These are phyloP conservation scores for Carex cristatella DNA, from an alignment of 176 grass and related monocot species.

Conservation along the genomic window DNA sequence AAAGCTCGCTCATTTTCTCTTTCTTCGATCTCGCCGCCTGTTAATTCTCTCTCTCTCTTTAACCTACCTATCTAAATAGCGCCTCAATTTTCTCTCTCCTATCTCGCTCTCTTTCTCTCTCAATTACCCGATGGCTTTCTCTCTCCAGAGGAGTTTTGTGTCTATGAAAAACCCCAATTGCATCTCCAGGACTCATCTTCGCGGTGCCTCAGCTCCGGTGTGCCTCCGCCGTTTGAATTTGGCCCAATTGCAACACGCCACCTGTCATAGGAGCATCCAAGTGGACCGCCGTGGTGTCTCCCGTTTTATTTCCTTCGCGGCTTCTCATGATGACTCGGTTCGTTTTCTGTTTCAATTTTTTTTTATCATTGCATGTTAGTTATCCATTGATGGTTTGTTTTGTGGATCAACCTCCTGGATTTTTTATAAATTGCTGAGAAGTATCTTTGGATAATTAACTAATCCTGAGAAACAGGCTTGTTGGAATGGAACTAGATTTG, in stretches of 20 bases:
- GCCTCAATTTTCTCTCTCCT: background rate
- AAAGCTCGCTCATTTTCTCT: background rate
- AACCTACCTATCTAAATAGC: background rate
- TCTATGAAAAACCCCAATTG: constrained; percentile 5
- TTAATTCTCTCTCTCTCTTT: background rate
- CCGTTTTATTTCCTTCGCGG: background rate
- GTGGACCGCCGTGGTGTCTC: background rate
- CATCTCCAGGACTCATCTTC: background rate
- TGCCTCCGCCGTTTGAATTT: background rate
- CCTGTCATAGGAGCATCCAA: background rate
- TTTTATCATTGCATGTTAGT: background rate
- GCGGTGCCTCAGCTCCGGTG: background rate
- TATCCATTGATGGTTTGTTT: background rate
- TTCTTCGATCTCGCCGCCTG: background rate
- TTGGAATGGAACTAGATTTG: background rate
- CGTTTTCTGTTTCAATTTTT: background rate
- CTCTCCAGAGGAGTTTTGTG: constrained; percentile 1
- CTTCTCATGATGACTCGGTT: constrained; percentile 20
- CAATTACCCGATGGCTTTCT: constrained; percentile 8
- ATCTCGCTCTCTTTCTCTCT: background rate
- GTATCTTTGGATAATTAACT: background rate
- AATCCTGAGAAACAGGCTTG: no score
- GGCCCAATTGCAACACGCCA: background rate
- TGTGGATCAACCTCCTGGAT: background rate
- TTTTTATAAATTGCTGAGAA: background rate